Evolutionary conservation across 495 filamentous ascomycete genomes (phyloP), one percentile per base, ranked within the genome.

Genomic region (Xylaria curta): DNA sequence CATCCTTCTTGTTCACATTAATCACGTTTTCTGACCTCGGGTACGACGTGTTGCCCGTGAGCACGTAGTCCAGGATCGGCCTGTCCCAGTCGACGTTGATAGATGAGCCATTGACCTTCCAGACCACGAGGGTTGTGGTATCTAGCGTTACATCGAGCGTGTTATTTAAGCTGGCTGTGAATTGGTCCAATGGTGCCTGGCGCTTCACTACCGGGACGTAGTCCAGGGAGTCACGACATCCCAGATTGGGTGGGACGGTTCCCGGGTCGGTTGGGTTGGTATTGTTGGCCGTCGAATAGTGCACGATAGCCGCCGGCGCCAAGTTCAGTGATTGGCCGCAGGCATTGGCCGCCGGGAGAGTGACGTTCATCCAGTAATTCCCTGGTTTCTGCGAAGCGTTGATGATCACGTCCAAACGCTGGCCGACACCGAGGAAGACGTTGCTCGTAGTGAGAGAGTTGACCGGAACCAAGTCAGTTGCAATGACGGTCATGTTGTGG

Each of bases 341-440:
- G 21, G 73, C 60, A 42, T 31, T 44, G 1, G n/a, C 13, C 21
- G 75, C 74, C 40, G 77, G 80, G 47, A 81, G 81, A 28, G 83
- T 83, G 13, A 80, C 82, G 67, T 85, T 82, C 76, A 86, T 81
- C 92, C 92, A 94, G 81, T 91, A 93, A 74, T 88, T 86, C 19
- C 79, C 83, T 13, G 74, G 61, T 13, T 79, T 67, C 70, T 88
- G 78, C 68, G 86, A 83, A 19, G 91, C 91, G 56, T 87, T 86
- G 58, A 94, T 86, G 69, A 92, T 88, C 13, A 94, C 83, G 73
- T 93, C 88, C 78, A 91, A 91, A 42, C 92, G 86, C 80, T 94
- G 90, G 17, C 90, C 91, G 74, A 93, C 89, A 36, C 75, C 87
- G 38, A 94, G 83, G 44, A 84, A 81, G 31, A 92, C 70, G 38